Base-by-base conservation (phyloP, 805 yeast species). In the Teunomyces atbi region DNA sequence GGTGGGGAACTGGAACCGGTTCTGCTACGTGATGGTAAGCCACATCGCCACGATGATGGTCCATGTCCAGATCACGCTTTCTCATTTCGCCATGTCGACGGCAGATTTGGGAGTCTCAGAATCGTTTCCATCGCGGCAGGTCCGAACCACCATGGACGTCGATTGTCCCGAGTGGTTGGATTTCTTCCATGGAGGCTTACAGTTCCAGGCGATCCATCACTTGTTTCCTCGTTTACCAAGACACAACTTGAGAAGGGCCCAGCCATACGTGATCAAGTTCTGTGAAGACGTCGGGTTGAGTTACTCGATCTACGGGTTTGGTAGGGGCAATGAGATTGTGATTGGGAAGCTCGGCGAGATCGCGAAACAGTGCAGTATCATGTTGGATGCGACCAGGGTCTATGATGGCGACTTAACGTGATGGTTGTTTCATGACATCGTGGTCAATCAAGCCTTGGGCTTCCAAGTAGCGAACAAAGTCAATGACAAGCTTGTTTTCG, bases 51-150 rank as follows among this genome's bases (percentile, higher is more conserved):
- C 96, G 2, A 88, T 89, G 95, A 76, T 91, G 32, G 92, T 89
- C n/a, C 97, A 89, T 64, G 96, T 89, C 27, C 96, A 90, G 62
- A 89, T 89, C 65, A 88, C 96, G 0, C 73, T 89, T 36, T 83
- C 91, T 11, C 97, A 89, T 63, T 89, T 89, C 70, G 96, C 96
- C 30, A 90, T 89, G 96, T 86, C 96, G 1, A 90, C 96, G 0
- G 77, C 94, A 4, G 96, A 89, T 59, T 68, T 89, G 13, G 96
- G 96, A 1, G 77, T 81, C 6, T 77, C 84, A 36, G 97, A 89
- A 62, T 76, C 89, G 6, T 89, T 89, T 59, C 79, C 84, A 0
- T 83, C 86, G 49, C 77, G 94, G 52, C 96, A 89, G 66, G 60
- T 89, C 2, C 76, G 97, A 56, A 90, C 97, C 1, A 89, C 96